Base-by-base conservation (phyloP, 176 grass and related monocot genomes). In the Oryza meridionalis region DNA sequence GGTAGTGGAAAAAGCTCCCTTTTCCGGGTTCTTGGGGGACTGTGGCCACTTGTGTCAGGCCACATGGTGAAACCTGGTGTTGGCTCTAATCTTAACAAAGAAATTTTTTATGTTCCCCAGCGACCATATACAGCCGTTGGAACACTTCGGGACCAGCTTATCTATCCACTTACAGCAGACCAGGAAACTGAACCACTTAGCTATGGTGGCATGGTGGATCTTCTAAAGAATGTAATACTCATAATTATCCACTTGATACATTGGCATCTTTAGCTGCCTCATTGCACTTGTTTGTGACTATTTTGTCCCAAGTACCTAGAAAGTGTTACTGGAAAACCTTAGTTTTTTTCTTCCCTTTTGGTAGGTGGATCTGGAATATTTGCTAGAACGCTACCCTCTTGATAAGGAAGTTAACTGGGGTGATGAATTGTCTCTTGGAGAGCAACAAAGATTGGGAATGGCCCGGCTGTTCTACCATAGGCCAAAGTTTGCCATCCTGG, bases 1-100 rank as follows among this genome's bases (percentile, higher is more conserved):
- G 96, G 96, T 69, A 98, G 96, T 92, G 96, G 96, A 58, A 98
- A 98, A 86, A 98, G 96, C 81, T 98, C 96, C 72, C 93, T 98
- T 82, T 98, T 98, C 85, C 85, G 96, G 47, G 96, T 98, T 92
- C 96, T 98, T 87, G 96, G 96, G 67, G 96, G 93, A 77, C 85
- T 98, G 11, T 98, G 96, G 96, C 93, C 93, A 0, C 86, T 98
- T 59, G 85, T 98, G 77, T 95, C 96, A 79, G 96, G 96, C 76
- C 87, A 96, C 84, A 98, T 98, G 90, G 91, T 94, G 64, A 98
- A 98, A 88, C 96, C 96, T 84, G 96, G 96, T 80, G 91, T 98
- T 79, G 96, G 96, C 84, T 95, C 91, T 46, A 94, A 98, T 92
- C 93, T 98, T 70, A 98, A 98, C 70, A 98, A 98, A 89, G 96